Evolutionary conservation across 2,329 filamentous ascomycete genomes (phyloP), one percentile per base, ranked within the genome.

Genomic region (Paecilomyces sp.): DNA sequence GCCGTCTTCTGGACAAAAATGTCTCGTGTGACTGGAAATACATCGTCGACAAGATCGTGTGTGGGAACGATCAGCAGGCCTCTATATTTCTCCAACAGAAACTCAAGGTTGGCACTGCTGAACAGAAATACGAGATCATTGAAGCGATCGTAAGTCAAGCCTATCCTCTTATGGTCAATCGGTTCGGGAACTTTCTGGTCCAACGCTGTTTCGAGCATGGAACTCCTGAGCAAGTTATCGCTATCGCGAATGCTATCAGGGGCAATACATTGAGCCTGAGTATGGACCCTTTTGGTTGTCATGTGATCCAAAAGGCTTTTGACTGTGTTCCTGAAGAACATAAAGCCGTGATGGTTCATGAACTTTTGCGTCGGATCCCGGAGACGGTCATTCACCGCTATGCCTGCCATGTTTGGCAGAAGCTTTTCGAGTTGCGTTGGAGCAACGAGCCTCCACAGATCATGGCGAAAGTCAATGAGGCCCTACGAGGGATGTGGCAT

Each of bases 21-120:
- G 91, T 96, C 76, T 96, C 90, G 70, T 97, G 93, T 78, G 95
- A 99, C 79, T 99, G 93, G 94, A 96, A 94, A 78, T 97, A 96
- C 74, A 97, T 99, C 67, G 94, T 99, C 58, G 93, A 99, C 80
- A 97, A 97, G 82, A 99, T 99, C 72, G 92, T 99, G 66, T 95
- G 91, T 84, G 97, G 92, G 79, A 97, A 99, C 74, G 94, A 99
- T 72, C 94, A 99, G 76, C 94, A 99, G 76, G 94, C 95, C 9
- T 99, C 94, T 1, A 97, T 99, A 69, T 99, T 99, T 77, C 82
- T 99, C 53, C 94, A 99, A 75, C 94, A 99, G 78, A 99, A 99
- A 80, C 89, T 99, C 67, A 99, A 99, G 79, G 90, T 97, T 63
- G 92, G 92, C 61, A 97, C 92, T 3, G 83, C 88, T 0, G 92